These are phyloP conservation scores for Trifolium fragiferum DNA, from an alignment of 306 rosid genomes.

Conservation along the genomic window DNA sequence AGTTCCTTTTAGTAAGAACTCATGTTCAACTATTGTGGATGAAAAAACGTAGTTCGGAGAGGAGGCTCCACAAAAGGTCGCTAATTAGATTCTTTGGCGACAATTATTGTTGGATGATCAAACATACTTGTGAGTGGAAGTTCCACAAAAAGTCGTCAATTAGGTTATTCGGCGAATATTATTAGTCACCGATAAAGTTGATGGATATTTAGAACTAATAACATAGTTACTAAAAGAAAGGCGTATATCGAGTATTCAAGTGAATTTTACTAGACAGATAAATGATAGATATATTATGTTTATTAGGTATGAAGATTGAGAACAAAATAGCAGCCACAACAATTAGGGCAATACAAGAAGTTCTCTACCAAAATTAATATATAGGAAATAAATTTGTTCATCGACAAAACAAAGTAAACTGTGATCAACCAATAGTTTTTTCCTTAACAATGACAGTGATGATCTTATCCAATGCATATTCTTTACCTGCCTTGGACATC, in stretches of 20 bases:
- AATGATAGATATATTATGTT: background rate
- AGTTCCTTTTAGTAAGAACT: background rate
- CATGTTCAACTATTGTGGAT: background rate
- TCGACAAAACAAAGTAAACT: background rate
- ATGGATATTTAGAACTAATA: background rate
- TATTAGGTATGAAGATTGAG: background rate
- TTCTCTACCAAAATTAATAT: background rate
- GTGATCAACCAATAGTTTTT: background rate
- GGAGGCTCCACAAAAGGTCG: background rate
- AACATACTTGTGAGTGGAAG: background rate
- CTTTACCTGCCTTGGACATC: slow-evolving; percentile 43
- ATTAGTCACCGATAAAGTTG: background rate
- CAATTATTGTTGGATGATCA: background rate
- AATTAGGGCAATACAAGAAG: background rate
- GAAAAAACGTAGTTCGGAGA: background rate
- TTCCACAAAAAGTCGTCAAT: background rate
- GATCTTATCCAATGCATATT: background rate
- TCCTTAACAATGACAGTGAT: background rate
- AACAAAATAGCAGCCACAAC: background rate
- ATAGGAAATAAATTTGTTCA: background rate
- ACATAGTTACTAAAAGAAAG: background rate
- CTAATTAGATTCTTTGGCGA: background rate
- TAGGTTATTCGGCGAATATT: background rate
- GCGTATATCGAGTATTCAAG: background rate
- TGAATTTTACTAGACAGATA: background rate